Base-by-base conservation (phyloP, 2,329 filamentous ascomycete genomes). In the Scytalidium lignicola region DNA sequence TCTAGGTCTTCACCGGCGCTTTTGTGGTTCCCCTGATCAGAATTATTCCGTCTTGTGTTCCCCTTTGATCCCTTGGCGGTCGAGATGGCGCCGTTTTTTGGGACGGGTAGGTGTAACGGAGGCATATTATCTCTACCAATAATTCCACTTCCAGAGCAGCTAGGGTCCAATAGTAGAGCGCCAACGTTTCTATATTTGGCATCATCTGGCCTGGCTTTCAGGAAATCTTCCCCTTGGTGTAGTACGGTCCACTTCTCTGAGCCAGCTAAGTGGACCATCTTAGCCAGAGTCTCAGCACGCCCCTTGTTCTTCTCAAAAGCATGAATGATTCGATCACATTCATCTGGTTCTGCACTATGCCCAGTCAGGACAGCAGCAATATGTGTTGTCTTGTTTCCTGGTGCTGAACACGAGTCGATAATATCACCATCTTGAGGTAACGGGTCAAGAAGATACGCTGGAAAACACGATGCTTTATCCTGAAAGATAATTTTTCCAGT, bases 321-420 rank as follows among this genome's bases (percentile, higher is more conserved):
- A 56, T 83, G 83, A 20, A 99, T 84, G 19, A 65, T 74, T 44
- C 72, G 69, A 15, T 58, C 53, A 49, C 53, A 56, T 41, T 57
- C 61, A 20, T 64, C 58, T 2, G 54, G 52, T 3, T 58, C 58
- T 13, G 55, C 37, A 44, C 67, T 70, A 46, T 65, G 72, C 44
- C 57, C 55, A 3, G 56, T 44, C 2, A 93, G 62, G 3, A 96
- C 80, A 2, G 90, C 86, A 0, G 91, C 90, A 43, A 95, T 70
- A 66, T 97, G 93, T 7, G 92, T 97, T 1, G 93, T 97, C 70
- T 99, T 99, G 67, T 99, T 99, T 5, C 93, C 93, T 1, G 93
- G 93, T 1, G 93, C 93, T 0, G 93, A 89, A 65, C 92, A 97
- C 0, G 88, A 88, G 67, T 99, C 93, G n/a, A 97, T 80, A 8